A percentile compares a stretch with the other conserved stretches of the same genome.
Conservation (phyloP, 2,329 filamentous ascomycete genomes). For the Penicillium sp. region DNA sequence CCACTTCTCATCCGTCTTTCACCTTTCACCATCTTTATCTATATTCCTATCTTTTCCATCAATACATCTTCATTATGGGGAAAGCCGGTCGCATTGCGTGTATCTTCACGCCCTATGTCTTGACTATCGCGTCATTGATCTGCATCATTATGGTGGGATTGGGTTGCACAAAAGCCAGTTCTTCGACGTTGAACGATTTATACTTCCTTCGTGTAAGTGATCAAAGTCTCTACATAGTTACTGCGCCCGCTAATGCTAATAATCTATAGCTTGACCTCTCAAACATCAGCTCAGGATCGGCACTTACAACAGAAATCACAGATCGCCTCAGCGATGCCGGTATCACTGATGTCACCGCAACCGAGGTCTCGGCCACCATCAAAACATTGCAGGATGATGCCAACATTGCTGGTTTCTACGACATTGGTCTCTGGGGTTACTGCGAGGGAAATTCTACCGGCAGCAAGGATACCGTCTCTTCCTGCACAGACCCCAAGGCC, state of each 20-base stretch:
- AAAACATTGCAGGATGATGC: conserved; percentile 45
- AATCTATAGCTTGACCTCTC: conserved; percentile 54
- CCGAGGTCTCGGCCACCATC: conserved; percentile 39
- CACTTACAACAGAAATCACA: conserved; percentile 29
- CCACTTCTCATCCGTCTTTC: not conserved
- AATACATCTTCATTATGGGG: conserved; percentile 52
- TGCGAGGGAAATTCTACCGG: conserved; percentile 63
- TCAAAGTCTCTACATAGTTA: not conserved
- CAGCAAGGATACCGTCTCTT: conserved; percentile 50
- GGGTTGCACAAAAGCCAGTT: conserved; percentile 54
- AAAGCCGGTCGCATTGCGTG: conserved; percentile 77
- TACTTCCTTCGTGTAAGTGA: conserved; percentile 55
- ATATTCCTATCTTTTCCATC: not conserved
- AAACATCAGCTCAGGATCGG: conserved; percentile 55
- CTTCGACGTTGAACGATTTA: conserved; percentile 47
- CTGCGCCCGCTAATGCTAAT: not conserved
- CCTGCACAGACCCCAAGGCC: conserved; percentile 69
- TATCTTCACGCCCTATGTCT: conserved; percentile 79
- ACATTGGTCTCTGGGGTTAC: conserved; percentile 82
- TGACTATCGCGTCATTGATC: conserved; percentile 75
- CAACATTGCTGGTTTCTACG: conserved; percentile 72
- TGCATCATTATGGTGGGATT: conserved; percentile 60
- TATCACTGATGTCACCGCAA: conserved; percentile 35
- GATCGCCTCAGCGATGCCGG: conserved; percentile 34
- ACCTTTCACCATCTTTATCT: conserved; percentile 2